These are phyloP conservation scores for Aleurites moluccanus DNA, from an alignment of 441 rosid species.

Conservation along the genomic window DNA sequence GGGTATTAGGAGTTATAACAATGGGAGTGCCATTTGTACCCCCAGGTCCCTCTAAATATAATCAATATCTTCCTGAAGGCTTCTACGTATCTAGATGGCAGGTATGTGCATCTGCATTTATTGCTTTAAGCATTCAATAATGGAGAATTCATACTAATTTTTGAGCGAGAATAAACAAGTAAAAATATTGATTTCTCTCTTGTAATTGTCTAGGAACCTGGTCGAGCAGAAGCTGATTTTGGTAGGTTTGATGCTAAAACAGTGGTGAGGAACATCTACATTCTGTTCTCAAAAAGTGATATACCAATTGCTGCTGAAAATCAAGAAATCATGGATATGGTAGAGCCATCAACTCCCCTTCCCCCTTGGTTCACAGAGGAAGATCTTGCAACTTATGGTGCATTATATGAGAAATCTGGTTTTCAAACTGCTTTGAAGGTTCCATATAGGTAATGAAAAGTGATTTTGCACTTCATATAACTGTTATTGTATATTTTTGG, in stretches of 20 bases:
- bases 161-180: neutral
- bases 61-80: conserved; percentile 45
- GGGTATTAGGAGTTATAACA: conserved; percentile 42
- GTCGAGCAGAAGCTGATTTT: conserved; percentile 64
- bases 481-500: too few relatives aligned
- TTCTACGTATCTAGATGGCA: conserved; percentile 48
- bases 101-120: conserved; percentile 25
- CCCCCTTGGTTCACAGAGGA: conserved; percentile 38
- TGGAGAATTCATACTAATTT: neutral
- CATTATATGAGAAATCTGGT: conserved; percentile 52
- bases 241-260: conserved; percentile 55
- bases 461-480: too few relatives aligned
- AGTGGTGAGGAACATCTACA: conserved; percentile 46
- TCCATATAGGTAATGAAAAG: conserved; percentile 47
- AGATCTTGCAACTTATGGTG: conserved; percentile 35
- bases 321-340: conserved; percentile 55
- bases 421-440: conserved; percentile 52
- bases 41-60: conserved; percentile 23
- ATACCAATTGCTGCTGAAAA: conserved; percentile 50
- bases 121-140: neutral
- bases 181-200: neutral
- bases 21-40: conserved; percentile 45
- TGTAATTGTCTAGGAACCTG: conserved; percentile 37
- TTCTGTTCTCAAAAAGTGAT: conserved; percentile 48
- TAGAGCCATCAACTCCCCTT: neutral